Base-by-base conservation (phyloP, 164 flowering plant species). In the Macadamia integrifolia region DNA sequence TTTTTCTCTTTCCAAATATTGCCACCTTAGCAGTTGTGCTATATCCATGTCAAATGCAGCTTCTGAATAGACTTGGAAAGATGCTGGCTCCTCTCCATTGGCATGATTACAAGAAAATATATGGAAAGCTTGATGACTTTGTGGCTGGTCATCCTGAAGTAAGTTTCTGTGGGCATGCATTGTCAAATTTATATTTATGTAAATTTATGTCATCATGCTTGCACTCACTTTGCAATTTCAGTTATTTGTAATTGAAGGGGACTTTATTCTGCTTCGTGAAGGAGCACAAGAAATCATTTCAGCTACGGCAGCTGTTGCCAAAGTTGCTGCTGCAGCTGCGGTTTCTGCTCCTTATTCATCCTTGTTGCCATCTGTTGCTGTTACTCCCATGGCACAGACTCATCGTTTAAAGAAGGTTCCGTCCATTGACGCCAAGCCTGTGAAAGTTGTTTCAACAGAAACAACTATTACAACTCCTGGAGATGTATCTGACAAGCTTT, bases 61-160 rank as follows among this genome's bases (percentile, higher is more conserved):
- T 95, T 35, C 93, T 91, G 3, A 95, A 87, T 78, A 83, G 99
- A 72, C 93, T 95, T 58, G 89, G 89, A 9, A 95, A 92, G 84
- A 91, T 95, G 94, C 88, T 95, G 61, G 86, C 93, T 31, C 99
- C 99, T 61, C 80, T 92, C 18, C 92, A 92, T 72, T 95, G 99
- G 99, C 94, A 91, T 78, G 99, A 95, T 77, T 95, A 95, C 77
- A 88, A 82, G 81, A 92, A 73, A 70, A 84, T 76, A 60, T 89
- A 88, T 78, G 99, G 99, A 61, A 95, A 88, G 78, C 98, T 95
- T 69, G 97, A 92, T 66, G 98, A 92, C 40, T 95, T 92, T 78
- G 86, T 95, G 44, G 81, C 81, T 29, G 65, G 82, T 70, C 97
- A 95, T 73, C 89, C 87, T 3, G 91, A 90, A 77, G 96, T 90